Evolutionary conservation across 2,329 filamentous ascomycete genomes (phyloP), one percentile per base, ranked within the genome.

Genomic region (Penicillium sp.): DNA sequence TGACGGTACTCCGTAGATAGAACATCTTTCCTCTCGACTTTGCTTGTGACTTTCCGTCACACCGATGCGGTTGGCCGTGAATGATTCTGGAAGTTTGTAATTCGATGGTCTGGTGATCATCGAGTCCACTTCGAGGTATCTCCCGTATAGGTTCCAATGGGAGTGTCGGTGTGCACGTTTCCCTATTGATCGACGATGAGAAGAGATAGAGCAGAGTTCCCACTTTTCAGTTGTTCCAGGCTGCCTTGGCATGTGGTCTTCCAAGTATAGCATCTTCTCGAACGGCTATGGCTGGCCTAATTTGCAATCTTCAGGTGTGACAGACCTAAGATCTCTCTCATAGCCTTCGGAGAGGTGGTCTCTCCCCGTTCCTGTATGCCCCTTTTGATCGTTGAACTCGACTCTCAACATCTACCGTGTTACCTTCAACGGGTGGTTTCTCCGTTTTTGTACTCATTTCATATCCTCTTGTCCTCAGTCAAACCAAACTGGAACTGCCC

Each of bases 21-120:
- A 22, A 22, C 22, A 22, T 22, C 22, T n/a, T n/a, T n/a, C n/a
- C n/a, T n/a, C n/a, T n/a, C 22, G 22, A 22, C 2, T 22, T 22
- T 22, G 22, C 22, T 22, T 22, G 22, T 22, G 30, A 31, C 30
- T 31, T 41, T 31, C 50, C n/a, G 11, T 44, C 17, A 6, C 22
- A 8, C 19, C 31, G 12, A 51, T 51, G 53, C 53, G 25, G 53
- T 51, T 45, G 35, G 41, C 47, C 47, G 47, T 35, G 22, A 38
- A 36, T 42, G 44, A 49, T 55, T 55, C 53, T 55, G 40, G 53
- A 55, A 55, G 47, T 45, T 55, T 51, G 35, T 42, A 33, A 55
- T 51, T 51, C 19, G 19, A 28, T 37, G 53, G 53, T 41, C 47
- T 33, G 47, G 47, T 51, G 47, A 45, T 55, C 47, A 41, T 12